Conservation (phyloP, 495 filamentous ascomycete species). For the Coniosporium apollinis region DNA sequence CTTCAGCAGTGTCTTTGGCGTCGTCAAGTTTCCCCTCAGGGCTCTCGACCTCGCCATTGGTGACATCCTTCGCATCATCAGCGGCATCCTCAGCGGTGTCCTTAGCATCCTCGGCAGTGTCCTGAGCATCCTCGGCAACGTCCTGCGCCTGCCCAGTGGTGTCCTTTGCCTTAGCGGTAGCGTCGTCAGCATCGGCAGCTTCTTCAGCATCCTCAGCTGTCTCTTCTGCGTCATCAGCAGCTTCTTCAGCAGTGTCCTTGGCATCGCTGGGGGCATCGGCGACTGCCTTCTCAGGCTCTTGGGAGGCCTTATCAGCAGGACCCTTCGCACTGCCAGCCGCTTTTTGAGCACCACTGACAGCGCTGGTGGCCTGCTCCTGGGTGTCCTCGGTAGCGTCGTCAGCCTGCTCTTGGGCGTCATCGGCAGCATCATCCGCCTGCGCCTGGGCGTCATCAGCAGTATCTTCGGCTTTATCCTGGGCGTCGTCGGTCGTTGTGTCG, state of each 20-base stretch:
- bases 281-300: slow-evolving; percentile 11
- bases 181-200: slow-evolving; percentile 7
- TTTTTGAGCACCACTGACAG: background rate
- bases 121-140: slow-evolving; percentile 9
- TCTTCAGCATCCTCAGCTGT: slow-evolving; percentile 4
- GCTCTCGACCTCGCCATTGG: slow-evolving; percentile 7
- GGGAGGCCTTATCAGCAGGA: slow-evolving; percentile 20
- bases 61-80: slow-evolving; percentile 9
- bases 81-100: slow-evolving; percentile 13
- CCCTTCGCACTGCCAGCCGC: slow-evolving; percentile 9
- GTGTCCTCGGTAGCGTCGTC: slow-evolving; percentile 25
- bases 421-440: slow-evolving; percentile 16
- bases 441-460: slow-evolving; percentile 12
- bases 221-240: slow-evolving; percentile 8
- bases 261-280: slow-evolving; percentile 9
- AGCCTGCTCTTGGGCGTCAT: slow-evolving; percentile 15
- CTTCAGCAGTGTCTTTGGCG: slow-evolving; percentile 8
- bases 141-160: slow-evolving; percentile 7
- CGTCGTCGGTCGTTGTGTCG: slow-evolving; percentile 1
- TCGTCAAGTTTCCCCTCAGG: slow-evolving; percentile 13
- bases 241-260: slow-evolving; percentile 6
- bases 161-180: slow-evolving; percentile 16
- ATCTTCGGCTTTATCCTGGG: slow-evolving; percentile 6
- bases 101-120: slow-evolving; percentile 8
- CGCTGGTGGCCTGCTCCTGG: slow-evolving; percentile 12